Evolutionary conservation across 257 asterid species (phyloP), one percentile per base, ranked within the genome.

Genomic region (Eucommia ulmoides): DNA sequence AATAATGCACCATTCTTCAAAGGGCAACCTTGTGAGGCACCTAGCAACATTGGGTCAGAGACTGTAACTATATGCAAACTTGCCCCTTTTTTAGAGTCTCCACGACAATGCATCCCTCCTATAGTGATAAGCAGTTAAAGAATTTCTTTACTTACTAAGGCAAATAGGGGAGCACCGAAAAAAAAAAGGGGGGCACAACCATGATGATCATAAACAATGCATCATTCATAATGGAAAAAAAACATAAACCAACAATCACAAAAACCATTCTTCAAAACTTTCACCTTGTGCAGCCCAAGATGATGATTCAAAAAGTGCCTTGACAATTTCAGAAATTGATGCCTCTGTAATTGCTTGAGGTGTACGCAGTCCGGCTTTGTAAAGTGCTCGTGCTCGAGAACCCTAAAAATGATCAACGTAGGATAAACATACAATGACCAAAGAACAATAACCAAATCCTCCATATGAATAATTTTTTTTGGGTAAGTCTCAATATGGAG

Each of bases 291-390:
- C 78, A 47, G 77, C 69, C 94, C 94, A 89, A 35, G 93, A 71
- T 47, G 94, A 81, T 64, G 92, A 76, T 55, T 89, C 98, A 73
- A 85, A 89, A 52, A 89, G 76, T 4, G 86, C 96, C 75, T 89
- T 85, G 70, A 65, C 73, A 56, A 89, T 85, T 62, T 89, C 94
- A 69, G 88, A 75, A 69, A 89, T 55, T 2, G 94, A 80, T 50
- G 98, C 88, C 78, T 85, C 96, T 58, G 98, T 96, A 59, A 89
- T 85, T 51, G 89, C 86, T 74, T 82, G 96, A 63, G 94, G 93
- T 41, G 94, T 89, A 49, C 98, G 82, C 59, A 89, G 48, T 65
- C 98, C 98, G 60, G 93, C 84, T 82, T 71, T 89, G 71, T 82
- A 89, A 50, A 89, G 94, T 61, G 96, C 94, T 71, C 98, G 70